Base-by-base conservation (phyloP, 768 basidiomycete genomes). In the Sporobolomyces phaffii region DNA sequence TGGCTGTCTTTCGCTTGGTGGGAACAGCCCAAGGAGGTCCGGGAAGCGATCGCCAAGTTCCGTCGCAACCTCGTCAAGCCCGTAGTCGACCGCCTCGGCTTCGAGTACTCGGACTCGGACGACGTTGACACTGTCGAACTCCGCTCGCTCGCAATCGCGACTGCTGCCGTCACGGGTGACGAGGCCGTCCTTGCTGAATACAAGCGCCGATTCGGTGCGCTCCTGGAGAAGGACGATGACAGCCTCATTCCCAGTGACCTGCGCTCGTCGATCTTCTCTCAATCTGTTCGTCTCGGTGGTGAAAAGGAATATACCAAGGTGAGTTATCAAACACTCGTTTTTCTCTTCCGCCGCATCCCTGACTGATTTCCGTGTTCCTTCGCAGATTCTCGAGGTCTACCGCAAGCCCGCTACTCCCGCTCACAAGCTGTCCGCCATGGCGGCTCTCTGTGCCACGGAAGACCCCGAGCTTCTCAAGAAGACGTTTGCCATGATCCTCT, bases 181-280 rank as follows among this genome's bases (percentile, higher is more conserved):
- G 69, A 74, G 58, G 52, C 89, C 51, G 87, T 89, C n/a, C 77
- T 94, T 70, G 80, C 82, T 51, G 88, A 90, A 75, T 80, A 94
- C 56, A 79, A 81, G 72, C 78, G 79, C 29, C 86, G 89, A 61
- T 97, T 96, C 80, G 78, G 80, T 40, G 79, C 83, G 33, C 90
- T 86, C 76, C 77, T 87, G 73, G 81, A 84, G 65, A 88, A 85
- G 18, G 84, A 84, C 11, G 88, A 94, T 74, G 84, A 87, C 72
- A 86, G 86, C 0, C 80, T 78, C 59, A 89, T 98, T 70, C 89
- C 90, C 10, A 83, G 85, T 31, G 93, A 97, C 78, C 78, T 98
- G 50, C 83, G 87, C 71, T 74, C 80, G 57, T 34, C 56, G 31
- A 59, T 74, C 31, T 62, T 36, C 63, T 38, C 63, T 13, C 66